A percentile compares a stretch with the other conserved stretches of the same genome.
Conservation (phyloP, 345 rosid genomes). For the Syzygium aqueum region DNA sequence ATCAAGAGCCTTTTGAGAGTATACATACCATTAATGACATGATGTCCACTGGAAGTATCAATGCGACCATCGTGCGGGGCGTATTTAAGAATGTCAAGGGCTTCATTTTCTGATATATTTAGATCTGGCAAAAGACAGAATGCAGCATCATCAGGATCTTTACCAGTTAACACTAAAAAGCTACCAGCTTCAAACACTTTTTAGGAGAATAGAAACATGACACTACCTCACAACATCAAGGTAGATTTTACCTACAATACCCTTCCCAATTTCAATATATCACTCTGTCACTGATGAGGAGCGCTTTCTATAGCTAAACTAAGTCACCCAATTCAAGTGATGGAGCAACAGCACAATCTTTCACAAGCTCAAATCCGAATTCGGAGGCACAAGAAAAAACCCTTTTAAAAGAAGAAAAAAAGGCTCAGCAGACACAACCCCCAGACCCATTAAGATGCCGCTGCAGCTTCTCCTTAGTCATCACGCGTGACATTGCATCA, state of each 20-base stretch:
- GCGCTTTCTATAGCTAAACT: too few relatives aligned
- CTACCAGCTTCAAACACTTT: not conserved
- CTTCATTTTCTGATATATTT: conserved; percentile 46
- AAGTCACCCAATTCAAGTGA: not conserved
- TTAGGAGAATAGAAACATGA: not conserved
- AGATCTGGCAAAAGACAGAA: conserved; percentile 23
- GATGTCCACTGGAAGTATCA: conserved; percentile 7
- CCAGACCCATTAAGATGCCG: not conserved
- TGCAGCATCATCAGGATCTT: not conserved
- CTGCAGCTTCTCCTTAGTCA: not conserved
- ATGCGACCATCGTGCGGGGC: conserved; percentile 11
- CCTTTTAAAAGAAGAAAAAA: not conserved
- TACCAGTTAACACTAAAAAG: not conserved
- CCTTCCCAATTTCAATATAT: not conserved
- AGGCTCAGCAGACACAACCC: not conserved
- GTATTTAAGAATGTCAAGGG: conserved; percentile 42
- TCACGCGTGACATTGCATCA: not conserved
- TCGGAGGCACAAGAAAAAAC: not conserved
- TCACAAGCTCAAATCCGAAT: not conserved
- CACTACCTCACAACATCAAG: not conserved
- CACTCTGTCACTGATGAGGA: not conserved
- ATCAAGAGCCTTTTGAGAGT: not conserved
- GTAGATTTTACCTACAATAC: not conserved
- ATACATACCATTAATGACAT: conserved; percentile 36
- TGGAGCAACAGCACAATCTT: not conserved